These are phyloP conservation scores for Trametes villosa DNA, from an alignment of 768 basidiomycete genomes.

Conservation along the genomic window DNA sequence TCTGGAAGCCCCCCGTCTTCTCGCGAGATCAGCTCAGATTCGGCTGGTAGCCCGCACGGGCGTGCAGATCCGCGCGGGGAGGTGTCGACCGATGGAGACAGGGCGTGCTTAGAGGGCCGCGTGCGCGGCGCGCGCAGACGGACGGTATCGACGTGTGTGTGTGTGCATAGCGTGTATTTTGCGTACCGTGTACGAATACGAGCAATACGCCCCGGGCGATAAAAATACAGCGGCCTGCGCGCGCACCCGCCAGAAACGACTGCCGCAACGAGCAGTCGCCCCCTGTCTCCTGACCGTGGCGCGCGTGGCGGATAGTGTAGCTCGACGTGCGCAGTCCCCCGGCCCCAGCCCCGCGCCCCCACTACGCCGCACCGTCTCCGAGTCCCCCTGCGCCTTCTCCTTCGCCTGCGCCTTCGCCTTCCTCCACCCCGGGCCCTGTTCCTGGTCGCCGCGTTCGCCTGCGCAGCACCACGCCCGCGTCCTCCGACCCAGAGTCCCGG, in stretches of 20 bases:
- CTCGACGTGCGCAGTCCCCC: neutral
- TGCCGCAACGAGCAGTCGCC: conserved; percentile 20
- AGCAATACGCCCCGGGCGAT: conserved; percentile 20
- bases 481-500: conserved; percentile 31
- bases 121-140: conserved; percentile 11
- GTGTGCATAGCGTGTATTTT: conserved; percentile 15
- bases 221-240: conserved; percentile 25
- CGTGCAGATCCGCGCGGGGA: conserved; percentile 7
- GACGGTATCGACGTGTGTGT: conserved; percentile 5
- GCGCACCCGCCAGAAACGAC: conserved; percentile 14
- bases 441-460: conserved; percentile 24
- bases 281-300: conserved; percentile 18
- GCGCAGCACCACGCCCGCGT: conserved; percentile 27
- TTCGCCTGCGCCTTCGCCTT: neutral
- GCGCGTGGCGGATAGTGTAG: neutral
- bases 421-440: conserved; percentile 13
- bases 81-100: conserved; percentile 12
- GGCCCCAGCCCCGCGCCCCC: neutral
- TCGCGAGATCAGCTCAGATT: conserved; percentile 89
- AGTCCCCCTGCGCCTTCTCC: neutral
- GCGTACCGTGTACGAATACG: conserved; percentile 25
- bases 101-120: conserved; percentile 18
- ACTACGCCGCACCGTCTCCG: conserved; percentile 9
- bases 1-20: conserved; percentile 96
- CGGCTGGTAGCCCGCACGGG: conserved; percentile 41